Evolutionary conservation across 306 rosid genomes (phyloP).

Genomic region (Trichosanthes cucumerina): DNA sequence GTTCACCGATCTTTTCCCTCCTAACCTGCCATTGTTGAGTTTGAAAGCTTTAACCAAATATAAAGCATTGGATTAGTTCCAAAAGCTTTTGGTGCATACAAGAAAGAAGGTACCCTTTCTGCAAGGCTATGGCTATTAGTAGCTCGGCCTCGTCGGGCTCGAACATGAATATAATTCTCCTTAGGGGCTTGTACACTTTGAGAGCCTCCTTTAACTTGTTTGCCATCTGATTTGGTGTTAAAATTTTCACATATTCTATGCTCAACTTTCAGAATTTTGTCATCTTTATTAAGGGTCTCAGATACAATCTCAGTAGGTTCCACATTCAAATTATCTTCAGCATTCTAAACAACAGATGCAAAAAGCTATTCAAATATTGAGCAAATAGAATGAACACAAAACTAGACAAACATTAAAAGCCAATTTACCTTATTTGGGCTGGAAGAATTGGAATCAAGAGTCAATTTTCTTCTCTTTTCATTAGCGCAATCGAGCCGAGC

Average conservation of each 20-base stretch:
- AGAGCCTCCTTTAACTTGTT: slow-evolving; percentile 65
- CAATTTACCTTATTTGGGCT: slow-evolving; percentile 53
- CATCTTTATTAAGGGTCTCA: slow-evolving; percentile 32
- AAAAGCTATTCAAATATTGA: not conserved
- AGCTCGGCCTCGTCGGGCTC: slow-evolving; percentile 94
- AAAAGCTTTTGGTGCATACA: not conserved
- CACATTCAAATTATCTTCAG: slow-evolving; percentile 39
- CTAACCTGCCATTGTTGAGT: slow-evolving; percentile 48
- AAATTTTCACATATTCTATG: slow-evolving; percentile 35
- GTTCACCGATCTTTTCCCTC: slow-evolving; percentile 89
- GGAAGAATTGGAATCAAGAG: slow-evolving; percentile 39
- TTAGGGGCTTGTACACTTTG: slow-evolving; percentile 50
- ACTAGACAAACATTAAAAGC: not conserved
- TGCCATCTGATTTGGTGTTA: slow-evolving; percentile 44
- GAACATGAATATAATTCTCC: slow-evolving; percentile 83
- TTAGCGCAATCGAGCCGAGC: slow-evolving; percentile 34
- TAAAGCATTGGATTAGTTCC: not conserved
- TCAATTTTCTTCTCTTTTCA: slow-evolving; percentile 63
- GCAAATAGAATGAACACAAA: not conserved
- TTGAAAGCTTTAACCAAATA: not conserved
- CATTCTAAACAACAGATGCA: slow-evolving; percentile 33
- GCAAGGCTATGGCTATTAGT: slow-evolving; percentile 95
- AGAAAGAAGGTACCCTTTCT: slow-evolving; percentile 57
- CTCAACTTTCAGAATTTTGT: slow-evolving; percentile 49
- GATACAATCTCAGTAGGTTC: slow-evolving; percentile 46